phyloP scores from a whole-genome alignment of 2,329 filamentous ascomycete species.

The Myriosclerotinia scirpicola region DNA sequence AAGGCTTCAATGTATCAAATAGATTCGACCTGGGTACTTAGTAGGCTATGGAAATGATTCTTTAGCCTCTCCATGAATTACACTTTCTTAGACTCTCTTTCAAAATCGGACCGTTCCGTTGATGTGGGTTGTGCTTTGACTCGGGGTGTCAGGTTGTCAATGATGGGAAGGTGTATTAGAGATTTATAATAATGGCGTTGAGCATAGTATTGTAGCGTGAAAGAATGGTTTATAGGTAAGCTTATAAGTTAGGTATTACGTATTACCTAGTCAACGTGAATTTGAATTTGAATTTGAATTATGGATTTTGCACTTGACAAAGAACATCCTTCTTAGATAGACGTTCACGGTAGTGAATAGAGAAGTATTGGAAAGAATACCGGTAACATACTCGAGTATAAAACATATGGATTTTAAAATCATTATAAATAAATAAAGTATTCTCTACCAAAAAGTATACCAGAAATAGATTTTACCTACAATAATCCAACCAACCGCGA shows the following conservation, averaged over 20 bases:
- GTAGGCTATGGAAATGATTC: background rate
- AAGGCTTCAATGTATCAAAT: background rate
- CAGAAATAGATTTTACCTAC: constrained; percentile 2
- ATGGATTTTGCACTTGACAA: background rate
- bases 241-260: too few species aligned
- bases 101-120: background rate
- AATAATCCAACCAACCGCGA: background rate
- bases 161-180: background rate
- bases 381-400: too few species aligned
- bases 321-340: constrained; percentile 7
- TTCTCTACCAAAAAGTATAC: background rate
- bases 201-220: background rate
- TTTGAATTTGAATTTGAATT: too few species aligned
- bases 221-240: background rate
- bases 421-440: too few species aligned
- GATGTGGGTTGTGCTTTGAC: constrained; percentile 4
- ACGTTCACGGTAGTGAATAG: too few species aligned
- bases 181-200: background rate
- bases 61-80: background rate
- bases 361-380: too few species aligned
- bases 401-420: too few species aligned
- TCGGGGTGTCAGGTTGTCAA: too few species aligned
- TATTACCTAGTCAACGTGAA: too few species aligned
- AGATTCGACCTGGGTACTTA: too few species aligned
- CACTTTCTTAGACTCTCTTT: background rate